phyloP scores from a whole-genome alignment of 108 stramenopile species.

The Pseudonitzschia multiseries region DNA sequence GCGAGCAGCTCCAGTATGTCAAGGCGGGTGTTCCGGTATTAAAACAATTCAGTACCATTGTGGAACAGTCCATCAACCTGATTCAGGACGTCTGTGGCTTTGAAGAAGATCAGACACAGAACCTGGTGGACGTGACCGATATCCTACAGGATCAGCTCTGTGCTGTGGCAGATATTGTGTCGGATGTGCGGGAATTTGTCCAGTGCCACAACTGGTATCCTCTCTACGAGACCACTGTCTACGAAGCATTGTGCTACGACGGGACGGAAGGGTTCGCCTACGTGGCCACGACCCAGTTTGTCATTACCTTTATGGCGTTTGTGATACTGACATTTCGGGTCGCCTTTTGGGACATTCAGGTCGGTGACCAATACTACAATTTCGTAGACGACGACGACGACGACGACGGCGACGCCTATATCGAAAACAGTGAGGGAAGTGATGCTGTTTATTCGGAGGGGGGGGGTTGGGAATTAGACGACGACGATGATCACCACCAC shows the following conservation, averaged over 20 bases:
- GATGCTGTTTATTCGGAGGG: too few species aligned
- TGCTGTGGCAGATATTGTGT: constrained; percentile 20
- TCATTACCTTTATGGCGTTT: constrained; percentile 26
- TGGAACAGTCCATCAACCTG: neutral
- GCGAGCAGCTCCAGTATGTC: constrained; percentile 17
- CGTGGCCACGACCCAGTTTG: constrained; percentile 30
- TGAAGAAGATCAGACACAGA: neutral
- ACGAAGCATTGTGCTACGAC: constrained; percentile 32
- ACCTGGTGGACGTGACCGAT: constrained; percentile 3
- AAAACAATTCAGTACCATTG: constrained; percentile 18
- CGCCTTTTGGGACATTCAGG: constrained; percentile 23
- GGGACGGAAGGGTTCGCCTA: constrained; percentile 33
- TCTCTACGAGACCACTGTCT: constrained; percentile 25
- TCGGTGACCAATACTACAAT: constrained; percentile 14
- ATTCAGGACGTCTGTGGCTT: constrained; percentile 28
- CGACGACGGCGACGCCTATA: neutral
- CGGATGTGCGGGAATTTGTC: constrained; percentile 19
- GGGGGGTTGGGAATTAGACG: neutral
- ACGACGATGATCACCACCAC: neutral
- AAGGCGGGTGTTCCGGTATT: constrained; percentile 20
- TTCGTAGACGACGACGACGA: neutral
- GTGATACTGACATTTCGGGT: constrained; percentile 28
- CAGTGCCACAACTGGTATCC: constrained; percentile 38
- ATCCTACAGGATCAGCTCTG: constrained; percentile 24
- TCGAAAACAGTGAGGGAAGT: neutral